Conservation (phyloP, 2,329 filamentous ascomycete genomes). For the Fusarium vanettenii region DNA sequence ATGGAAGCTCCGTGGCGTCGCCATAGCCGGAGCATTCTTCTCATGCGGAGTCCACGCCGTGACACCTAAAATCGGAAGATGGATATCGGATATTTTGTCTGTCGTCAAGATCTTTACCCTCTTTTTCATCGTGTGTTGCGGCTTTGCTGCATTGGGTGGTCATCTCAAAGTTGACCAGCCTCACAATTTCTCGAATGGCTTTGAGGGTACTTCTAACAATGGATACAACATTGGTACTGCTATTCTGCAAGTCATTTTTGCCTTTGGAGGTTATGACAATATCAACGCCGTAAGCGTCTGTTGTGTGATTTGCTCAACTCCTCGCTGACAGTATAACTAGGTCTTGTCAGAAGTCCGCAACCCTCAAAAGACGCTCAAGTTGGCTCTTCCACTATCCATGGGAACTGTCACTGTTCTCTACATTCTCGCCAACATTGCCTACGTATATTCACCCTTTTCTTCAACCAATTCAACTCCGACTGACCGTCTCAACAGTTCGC, state of each 20-base stretch:
- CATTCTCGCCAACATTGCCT: constrained; percentile 20
- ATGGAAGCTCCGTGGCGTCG: constrained; percentile 14
- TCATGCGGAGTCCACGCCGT: constrained; percentile 12
- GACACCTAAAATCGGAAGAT: not conserved
- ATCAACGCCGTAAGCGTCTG: constrained; percentile 11
- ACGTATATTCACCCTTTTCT: not conserved
- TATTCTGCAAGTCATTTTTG: constrained; percentile 22
- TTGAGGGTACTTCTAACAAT: constrained; percentile 10
- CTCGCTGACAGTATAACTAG: not conserved
- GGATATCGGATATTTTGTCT: constrained; percentile 11
- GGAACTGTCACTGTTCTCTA: constrained; percentile 12
- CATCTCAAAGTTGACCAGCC: constrained; percentile 22
- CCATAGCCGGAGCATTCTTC: constrained; percentile 8
- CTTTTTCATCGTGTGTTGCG: constrained; percentile 24
- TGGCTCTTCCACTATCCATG: constrained; percentile 15
- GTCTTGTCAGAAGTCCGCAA: constrained; percentile 21
- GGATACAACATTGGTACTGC: constrained; percentile 21
- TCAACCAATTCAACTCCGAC: not conserved
- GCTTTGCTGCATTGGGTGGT: constrained; percentile 17
- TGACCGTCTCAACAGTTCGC: constrained; percentile 2
- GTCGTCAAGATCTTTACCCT: constrained; percentile 21
- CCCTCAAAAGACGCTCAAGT: constrained; percentile 11
- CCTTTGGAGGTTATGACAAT: constrained; percentile 23
- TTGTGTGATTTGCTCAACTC: not conserved
- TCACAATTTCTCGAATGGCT: constrained; percentile 17